A percentile compares a stretch with the other conserved stretches of the same genome.
phyloP scores from a whole-genome alignment of 1,284 basidiomycete genomes.

The Moniliophthora roreri region DNA sequence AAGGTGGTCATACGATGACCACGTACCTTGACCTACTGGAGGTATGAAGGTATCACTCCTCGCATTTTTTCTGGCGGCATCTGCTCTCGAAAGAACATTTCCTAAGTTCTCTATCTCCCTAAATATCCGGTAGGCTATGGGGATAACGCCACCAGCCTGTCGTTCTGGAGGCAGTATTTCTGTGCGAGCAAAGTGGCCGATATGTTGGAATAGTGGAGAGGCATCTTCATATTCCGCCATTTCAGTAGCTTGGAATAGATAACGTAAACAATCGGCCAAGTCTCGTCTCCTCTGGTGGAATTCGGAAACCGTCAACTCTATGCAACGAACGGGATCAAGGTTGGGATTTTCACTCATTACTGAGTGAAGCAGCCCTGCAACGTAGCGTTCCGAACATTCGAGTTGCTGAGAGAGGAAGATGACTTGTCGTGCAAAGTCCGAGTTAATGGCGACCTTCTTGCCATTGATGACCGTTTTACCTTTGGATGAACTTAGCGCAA shows the following conservation, averaged over 20 bases:
- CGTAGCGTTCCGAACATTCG: constrained; percentile 73
- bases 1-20: background rate
- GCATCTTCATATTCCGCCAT: constrained; percentile 39
- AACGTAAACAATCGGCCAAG: constrained; percentile 62
- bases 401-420: constrained; percentile 77
- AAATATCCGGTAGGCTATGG: constrained; percentile 58
- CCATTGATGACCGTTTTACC: constrained; percentile 64
- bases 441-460: constrained; percentile 62
- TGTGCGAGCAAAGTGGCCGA: constrained; percentile 52
- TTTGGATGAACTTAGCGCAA: constrained; percentile 25
- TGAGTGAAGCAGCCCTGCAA: constrained; percentile 66
- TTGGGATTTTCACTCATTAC: constrained; percentile 67
- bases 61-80: constrained; percentile 59
- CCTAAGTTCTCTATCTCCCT: constrained; percentile 62
- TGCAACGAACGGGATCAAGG: constrained; percentile 48
- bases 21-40: constrained; percentile 53
- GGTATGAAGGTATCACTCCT: constrained; percentile 54
- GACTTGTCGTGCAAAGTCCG: constrained; percentile 73
- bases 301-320: constrained; percentile 65
- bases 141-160: constrained; percentile 29
- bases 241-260: constrained; percentile 41
- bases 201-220: constrained; percentile 42
- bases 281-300: constrained; percentile 68
- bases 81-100: constrained; percentile 48
- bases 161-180: constrained; percentile 46